Evolutionary conservation across 192 early-diverging fungal species (phyloP).

Genomic region (Entomortierella beljakovae): DNA sequence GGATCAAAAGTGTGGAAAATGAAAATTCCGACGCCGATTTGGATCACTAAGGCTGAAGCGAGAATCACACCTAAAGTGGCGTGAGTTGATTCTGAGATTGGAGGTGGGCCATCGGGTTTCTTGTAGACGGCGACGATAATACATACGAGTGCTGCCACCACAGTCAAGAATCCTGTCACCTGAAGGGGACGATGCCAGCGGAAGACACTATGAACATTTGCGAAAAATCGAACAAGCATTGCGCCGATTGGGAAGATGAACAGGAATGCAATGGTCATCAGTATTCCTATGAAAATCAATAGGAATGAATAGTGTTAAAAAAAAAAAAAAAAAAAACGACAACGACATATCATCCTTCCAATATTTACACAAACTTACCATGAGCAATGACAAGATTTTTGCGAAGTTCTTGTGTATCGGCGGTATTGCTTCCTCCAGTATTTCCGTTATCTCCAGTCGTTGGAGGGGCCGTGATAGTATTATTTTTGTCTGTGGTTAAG

Average conservation of each 20-base stretch:
- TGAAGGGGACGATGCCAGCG: slow-evolving; percentile 38
- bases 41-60: slow-evolving; percentile 11
- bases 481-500: slow-evolving; percentile 2
- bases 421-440: neutral
- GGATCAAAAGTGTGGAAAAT: slow-evolving; percentile 38
- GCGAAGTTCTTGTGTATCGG: neutral
- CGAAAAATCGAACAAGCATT: slow-evolving; percentile 28
- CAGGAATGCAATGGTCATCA: slow-evolving; percentile 41
- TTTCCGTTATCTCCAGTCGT: neutral
- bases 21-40: slow-evolving; percentile 24
- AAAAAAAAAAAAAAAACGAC: neutral
- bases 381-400: slow-evolving; percentile 22
- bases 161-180: slow-evolving; percentile 17
- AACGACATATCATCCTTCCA: neutral
- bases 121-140: slow-evolving; percentile 21
- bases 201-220: slow-evolving; percentile 20
- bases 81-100: slow-evolving; percentile 8
- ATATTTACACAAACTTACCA: slow-evolving; percentile 15
- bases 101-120: neutral
- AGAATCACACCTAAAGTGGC: slow-evolving; percentile 15
- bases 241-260: slow-evolving; percentile 36
- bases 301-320: no score
- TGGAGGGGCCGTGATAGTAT: neutral
- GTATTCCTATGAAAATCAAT: slow-evolving; percentile 13
- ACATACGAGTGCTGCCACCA: slow-evolving; percentile 13